Evolutionary conservation across 1,139 yeast genomes (phyloP), one percentile per base, ranked within the genome.

Genomic region (Kodamaea fungicola): DNA sequence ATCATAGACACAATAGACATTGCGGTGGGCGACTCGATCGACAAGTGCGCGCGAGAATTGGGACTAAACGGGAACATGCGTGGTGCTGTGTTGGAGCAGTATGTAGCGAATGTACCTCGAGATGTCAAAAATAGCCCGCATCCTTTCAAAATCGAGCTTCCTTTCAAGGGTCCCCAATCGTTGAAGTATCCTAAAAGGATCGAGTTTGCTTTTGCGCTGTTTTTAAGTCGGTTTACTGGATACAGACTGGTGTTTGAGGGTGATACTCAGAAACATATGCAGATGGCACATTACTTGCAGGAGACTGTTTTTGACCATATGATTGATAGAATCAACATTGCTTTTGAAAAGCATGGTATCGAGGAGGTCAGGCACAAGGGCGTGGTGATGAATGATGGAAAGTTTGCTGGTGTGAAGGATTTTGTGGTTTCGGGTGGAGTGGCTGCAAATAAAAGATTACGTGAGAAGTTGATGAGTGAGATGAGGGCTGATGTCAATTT

Each of bases 381-480:
- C 4, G 16, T 9, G 12, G 8, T n/a, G 8, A 4, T 9, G 13
- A 62, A 61, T 3, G 61, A 62, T 24, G 64, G 67, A 2, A 64
- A 67, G 40, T 61, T 79, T 21, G 43, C 45, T 1, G 68, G 65
- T 2, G 76, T 79, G 5, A 56, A 61, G 19, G 78, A 79, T 45
- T 74, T 90, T 48, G 85, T 92, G 1, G 79, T 90, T 42, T 84
- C 97, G 0, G 98, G 98, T 6, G 98, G 98, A 5, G 97, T 92
- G 1, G 95, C 94, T 1, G 82, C 96, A 1, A 92, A 89, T 52
- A 43, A 54, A 34, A 59, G 68, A 13, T 66, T 92, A 12, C 64
- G 97, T 34, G 42, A 54, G 6, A 71, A 74, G 58, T 62, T 88
- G 7, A 52, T 54, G 31, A 47, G 52, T 0, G 64, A 68, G 13